Evolutionary conservation across 2,329 filamentous ascomycete species (phyloP).

Genomic region (Gaeumannomyces sp.): DNA sequence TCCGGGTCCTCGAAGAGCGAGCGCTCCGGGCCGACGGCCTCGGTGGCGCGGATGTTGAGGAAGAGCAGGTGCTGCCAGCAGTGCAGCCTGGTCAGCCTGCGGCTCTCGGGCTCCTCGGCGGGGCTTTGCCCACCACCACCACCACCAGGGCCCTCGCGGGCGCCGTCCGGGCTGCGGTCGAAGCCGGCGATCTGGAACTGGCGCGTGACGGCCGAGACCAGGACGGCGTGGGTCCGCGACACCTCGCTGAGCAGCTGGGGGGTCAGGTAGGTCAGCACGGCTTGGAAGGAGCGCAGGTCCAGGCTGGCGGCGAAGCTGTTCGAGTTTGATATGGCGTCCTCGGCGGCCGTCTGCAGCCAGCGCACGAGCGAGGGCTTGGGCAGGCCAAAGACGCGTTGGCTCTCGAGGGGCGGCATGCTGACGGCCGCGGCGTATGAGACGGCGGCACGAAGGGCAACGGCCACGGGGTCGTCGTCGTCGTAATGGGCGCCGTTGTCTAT

Average conservation of each 20-base stretch:
- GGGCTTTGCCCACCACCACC: too few species aligned
- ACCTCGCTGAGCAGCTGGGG: slow-evolving; percentile 4
- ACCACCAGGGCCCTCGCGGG: neutral
- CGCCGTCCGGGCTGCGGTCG: neutral
- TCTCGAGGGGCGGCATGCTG: slow-evolving; percentile 4
- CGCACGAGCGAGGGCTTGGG: slow-evolving; percentile 5
- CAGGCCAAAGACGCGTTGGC: slow-evolving; percentile 3
- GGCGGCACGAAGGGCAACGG: neutral
- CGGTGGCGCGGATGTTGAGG: neutral
- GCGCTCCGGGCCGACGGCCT: neutral
- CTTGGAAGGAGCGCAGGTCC: slow-evolving; percentile 2
- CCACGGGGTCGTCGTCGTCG: neutral
- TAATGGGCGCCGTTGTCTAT: neutral
- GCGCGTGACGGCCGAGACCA: neutral
- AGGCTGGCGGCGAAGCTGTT: neutral
- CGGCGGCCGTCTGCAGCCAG: neutral
- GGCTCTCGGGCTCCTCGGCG: neutral
- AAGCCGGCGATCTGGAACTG: slow-evolving; percentile 4
- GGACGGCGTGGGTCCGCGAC: neutral
- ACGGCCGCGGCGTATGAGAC: neutral
- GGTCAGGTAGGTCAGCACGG: slow-evolving; percentile 1
- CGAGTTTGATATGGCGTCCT: neutral
- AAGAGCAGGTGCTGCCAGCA: slow-evolving; percentile 3
- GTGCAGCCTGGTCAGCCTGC: neutral
- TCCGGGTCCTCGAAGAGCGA: neutral